Percentiles rank a stretch among this genome's conserved stretches.
These are phyloP conservation scores for Candida fluviatilis DNA, from an alignment of 805 yeast species.

Conservation along the genomic window DNA sequence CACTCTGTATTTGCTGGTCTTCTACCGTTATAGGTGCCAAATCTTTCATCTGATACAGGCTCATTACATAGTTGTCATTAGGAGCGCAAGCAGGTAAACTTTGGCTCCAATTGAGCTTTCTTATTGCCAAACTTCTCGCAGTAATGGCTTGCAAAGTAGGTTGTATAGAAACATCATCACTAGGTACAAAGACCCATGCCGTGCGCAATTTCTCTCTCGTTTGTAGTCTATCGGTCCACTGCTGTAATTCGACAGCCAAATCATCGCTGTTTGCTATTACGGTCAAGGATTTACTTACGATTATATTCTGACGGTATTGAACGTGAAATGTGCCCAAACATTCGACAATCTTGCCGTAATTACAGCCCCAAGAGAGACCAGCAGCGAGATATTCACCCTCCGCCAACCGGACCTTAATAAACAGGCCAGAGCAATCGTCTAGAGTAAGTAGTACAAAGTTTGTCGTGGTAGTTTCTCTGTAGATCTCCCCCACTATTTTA, in stretches of 20 bases:
- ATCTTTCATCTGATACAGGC: not conserved
- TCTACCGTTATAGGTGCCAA: no score
- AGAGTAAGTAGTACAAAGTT: conserved; percentile 18
- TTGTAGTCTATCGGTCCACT: conserved; percentile 24
- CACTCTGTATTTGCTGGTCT: no score
- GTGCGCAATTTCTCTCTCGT: conserved; percentile 13
- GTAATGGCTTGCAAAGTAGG: not conserved
- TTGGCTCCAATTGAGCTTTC: conserved; percentile 2
- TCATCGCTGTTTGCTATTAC: conserved; percentile 14
- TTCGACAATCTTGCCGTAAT: conserved; percentile 24
- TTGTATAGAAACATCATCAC: conserved; percentile 1
- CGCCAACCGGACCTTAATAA: conserved; percentile 18
- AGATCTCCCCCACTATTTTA: conserved; percentile 20
- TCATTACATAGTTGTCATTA: conserved; percentile 1
- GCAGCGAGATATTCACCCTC: conserved; percentile 8
- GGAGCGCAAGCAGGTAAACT: not conserved
- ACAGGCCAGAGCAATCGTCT: conserved; percentile 38
- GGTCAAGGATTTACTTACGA: conserved; percentile 8
- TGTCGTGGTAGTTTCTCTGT: conserved; percentile 9
- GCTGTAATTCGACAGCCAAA: conserved; percentile 21
- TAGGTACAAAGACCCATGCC: conserved; percentile 25
- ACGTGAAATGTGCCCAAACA: conserved; percentile 15
- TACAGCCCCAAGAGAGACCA: conserved; percentile 12
- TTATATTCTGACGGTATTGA: not conserved
- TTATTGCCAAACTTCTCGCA: conserved; percentile 1